These are phyloP conservation scores for Tulasnella sp. DNA, from an alignment of 768 basidiomycete genomes.

Conservation along the genomic window DNA sequence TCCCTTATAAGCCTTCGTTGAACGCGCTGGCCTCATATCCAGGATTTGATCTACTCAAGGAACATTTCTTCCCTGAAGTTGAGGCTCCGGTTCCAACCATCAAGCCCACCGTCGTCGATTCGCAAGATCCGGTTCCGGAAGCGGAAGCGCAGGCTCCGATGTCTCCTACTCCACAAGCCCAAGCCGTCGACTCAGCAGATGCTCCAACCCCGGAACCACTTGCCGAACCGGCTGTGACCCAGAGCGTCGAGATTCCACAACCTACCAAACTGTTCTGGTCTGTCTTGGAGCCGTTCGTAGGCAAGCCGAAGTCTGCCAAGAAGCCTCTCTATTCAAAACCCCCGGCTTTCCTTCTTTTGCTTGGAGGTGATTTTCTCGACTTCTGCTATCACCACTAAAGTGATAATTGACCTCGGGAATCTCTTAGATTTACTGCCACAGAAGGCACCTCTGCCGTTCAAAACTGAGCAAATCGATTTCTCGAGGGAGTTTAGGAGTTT, in stretches of 20 bases:
- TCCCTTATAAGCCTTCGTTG: conserved; percentile 56
- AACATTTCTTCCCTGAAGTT: conserved; percentile 28
- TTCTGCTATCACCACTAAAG: neutral
- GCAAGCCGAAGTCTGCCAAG: neutral
- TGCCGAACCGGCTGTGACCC: neutral
- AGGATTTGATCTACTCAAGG: conserved; percentile 57
- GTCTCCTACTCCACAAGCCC: neutral
- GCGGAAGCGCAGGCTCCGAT: neutral
- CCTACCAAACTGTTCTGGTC: neutral
- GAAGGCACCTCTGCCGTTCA: conserved; percentile 47
- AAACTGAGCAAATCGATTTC: conserved; percentile 1
- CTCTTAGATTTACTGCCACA: conserved; percentile 61
- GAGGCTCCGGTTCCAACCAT: neutral
- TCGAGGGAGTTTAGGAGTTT: conserved; percentile 49
- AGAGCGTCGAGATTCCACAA: neutral
- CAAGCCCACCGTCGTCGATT: neutral
- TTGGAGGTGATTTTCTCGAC: neutral
- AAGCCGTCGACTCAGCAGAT: neutral
- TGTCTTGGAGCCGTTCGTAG: neutral
- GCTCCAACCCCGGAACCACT: neutral
- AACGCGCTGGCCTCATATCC: conserved; percentile 41
- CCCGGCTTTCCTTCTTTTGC: conserved; percentile 27
- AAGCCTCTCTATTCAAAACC: conserved; percentile 22
- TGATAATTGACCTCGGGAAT: neutral
- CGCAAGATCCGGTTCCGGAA: conserved; percentile 35